Evolutionary conservation across 1,284 basidiomycete species (phyloP), one percentile per base, ranked within the genome.

Genomic region (Mycena citricolor): DNA sequence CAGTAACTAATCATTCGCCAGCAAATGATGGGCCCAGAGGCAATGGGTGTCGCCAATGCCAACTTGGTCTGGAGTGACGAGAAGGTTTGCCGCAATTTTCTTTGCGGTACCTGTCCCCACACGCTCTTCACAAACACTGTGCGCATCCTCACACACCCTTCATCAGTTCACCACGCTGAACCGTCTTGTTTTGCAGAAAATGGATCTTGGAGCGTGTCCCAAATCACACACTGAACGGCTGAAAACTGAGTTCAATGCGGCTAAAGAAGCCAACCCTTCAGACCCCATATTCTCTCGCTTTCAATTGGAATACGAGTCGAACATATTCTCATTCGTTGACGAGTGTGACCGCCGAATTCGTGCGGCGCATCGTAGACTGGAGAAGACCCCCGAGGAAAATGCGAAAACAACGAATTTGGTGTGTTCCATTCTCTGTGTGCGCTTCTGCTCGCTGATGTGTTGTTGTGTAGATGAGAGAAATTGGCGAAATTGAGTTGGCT

Each of bases 21-120:
- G 90, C 93, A 94, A 94, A 94, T 97, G 92, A 95, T 97, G 93
- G 93, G 93, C n/a, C 90, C 92, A 32, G 94, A 97, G 69, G 92
- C 94, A 12, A 95, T 97, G 91, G 94, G 94, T 56, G 85, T 94
- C 39, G 84, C 90, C 35, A 91, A 91, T 57, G 84, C 88, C 55
- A 94, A 97, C 68, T 74, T 98, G 51, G 84, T 89, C 51, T 98
- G 97, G 87, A 90, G 87, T 47, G 92, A 97, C 66, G 91, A 94
- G 58, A 98, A 98, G 77, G 97, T 99, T n/a, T 99, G 97, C 78
- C 81, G 91, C 61, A 97, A 99, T 71, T 99, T 94, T 73, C 73
- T 99, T 21, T 99, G 97, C 60, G 97, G 97, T 42, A 94, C 91
- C 16, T 99, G 97, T 64, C 94, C 97, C 4, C 97, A 99, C 67